Conservation (phyloP, 306 rosid genomes). For the Fragaria ananassa region DNA sequence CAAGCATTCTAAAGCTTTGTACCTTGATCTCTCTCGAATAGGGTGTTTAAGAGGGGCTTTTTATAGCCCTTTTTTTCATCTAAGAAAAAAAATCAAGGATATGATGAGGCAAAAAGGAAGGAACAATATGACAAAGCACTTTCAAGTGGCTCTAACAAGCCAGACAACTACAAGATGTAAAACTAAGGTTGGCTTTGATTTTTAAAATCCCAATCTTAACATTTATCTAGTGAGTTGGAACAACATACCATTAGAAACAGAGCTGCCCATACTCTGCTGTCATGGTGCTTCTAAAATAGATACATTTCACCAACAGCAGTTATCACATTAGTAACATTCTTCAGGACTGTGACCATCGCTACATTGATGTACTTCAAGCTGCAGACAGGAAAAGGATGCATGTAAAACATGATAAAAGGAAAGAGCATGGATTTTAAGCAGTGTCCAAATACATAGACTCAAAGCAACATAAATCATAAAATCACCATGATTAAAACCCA, state of each 20-base stretch:
- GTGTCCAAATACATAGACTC: slow-evolving; percentile 3
- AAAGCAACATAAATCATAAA: background rate
- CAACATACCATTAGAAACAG: slow-evolving; percentile 83
- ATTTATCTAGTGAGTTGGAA: slow-evolving; percentile 18
- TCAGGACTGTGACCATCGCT: slow-evolving; percentile 97
- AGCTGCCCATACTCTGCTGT: slow-evolving; percentile 88
- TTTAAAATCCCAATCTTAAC: background rate
- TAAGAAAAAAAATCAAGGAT: too few species aligned
- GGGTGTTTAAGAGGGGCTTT: too few species aligned
- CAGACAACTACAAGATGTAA: slow-evolving; percentile 7
- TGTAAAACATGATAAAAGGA: slow-evolving; percentile 7
- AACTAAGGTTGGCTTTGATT: background rate
- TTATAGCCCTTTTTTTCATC: too few species aligned
- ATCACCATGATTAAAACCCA: background rate
- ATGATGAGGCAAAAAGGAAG: background rate
- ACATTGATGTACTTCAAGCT: slow-evolving; percentile 97
- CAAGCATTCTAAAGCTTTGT: too few species aligned
- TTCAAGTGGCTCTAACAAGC: slow-evolving; percentile 15
- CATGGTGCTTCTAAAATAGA: slow-evolving; percentile 84
- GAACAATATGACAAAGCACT: background rate
- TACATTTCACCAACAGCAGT: slow-evolving; percentile 98
- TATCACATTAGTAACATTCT: slow-evolving; percentile 95
- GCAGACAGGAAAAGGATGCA: slow-evolving; percentile 43
- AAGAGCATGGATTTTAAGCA: background rate
- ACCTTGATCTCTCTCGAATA: too few species aligned